Base-by-base conservation (phyloP, 345 rosid genomes). In the Raphanus sativus region DNA sequence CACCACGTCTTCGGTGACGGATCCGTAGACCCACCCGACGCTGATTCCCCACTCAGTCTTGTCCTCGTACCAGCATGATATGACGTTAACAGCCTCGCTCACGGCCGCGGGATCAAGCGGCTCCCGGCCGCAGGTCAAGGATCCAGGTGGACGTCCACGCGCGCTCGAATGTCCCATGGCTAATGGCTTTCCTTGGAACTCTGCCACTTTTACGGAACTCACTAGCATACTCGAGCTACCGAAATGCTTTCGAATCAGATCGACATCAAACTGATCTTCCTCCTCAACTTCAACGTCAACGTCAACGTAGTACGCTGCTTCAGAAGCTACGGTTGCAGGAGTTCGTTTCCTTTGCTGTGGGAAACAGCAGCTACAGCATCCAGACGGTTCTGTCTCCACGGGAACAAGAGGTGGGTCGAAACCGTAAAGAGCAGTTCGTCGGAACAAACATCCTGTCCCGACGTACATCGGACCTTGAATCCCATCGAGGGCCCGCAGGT, bases 361-460 rank as follows among this genome's bases (percentile, higher is more conserved):
- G 64, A 89, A 87, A 74, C 86, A 89, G 64, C 84, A 78, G 77
- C 82, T 30, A 48, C 77, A 88, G 70, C 86, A 84, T 77, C 69
- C 74, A n/a, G 74, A 58, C 5, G 42, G 4, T 2, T 61, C 70
- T 6, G 76, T 36, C 28, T 86, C 79, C 48, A 76, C 13, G 0
- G 59, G 60, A 36, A 8, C 67, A 62, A 88, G 87, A 32, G 96
- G 93, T 4, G 98, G 97, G 62, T 88, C 86, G 55, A 89, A 88
- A 25, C 92, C 92, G 59, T 93, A 93, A 11, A 93, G 85, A 0
- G 98, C 98, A 3, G 82, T 82, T 65, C 98, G 75, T 24, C 97
- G 93, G 67, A 93, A 93, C 16, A 93, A 86, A 81, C 98, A 93
- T 11, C 98, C 95, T 0, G 97, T 93, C 67, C 98, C 97, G 5